Evolutionary conservation across 768 basidiomycete species (phyloP).

Genomic region (Pleurotus eryngii): DNA sequence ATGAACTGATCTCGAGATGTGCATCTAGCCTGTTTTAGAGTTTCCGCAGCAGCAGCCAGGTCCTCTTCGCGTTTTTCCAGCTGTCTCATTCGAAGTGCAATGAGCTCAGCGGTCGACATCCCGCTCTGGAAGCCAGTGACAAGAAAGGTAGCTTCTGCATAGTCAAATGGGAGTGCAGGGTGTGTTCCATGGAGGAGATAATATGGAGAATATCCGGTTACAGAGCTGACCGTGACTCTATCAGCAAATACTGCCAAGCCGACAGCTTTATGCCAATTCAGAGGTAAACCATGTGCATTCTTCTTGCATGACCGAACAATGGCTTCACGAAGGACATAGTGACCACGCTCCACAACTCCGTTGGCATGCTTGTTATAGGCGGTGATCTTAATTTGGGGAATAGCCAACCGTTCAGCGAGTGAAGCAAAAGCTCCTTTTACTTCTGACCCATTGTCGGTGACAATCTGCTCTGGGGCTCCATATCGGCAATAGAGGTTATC

Average conservation of each 20-base stretch:
- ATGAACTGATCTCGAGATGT: too few relatives aligned
- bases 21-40: too few relatives aligned
- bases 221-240: constrained; percentile 14
- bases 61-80: constrained; percentile 18
- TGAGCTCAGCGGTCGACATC: constrained; percentile 15
- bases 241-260: constrained; percentile 15
- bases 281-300: neutral
- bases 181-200: constrained; percentile 23
- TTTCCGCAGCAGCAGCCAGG: constrained; percentile 13
- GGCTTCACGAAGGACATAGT: constrained; percentile 27
- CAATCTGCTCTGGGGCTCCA: constrained; percentile 20
- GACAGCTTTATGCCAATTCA: neutral
- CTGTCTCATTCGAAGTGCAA: constrained; percentile 21
- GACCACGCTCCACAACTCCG: constrained; percentile 32
- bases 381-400: constrained; percentile 26
- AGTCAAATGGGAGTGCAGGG: constrained; percentile 27
- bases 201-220: constrained; percentile 20
- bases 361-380: constrained; percentile 33
- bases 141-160: constrained; percentile 28
- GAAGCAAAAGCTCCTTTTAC: constrained; percentile 16
- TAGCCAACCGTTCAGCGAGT: constrained; percentile 2
- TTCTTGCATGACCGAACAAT: constrained; percentile 14
- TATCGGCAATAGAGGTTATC: constrained; percentile 30
- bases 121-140: constrained; percentile 13
- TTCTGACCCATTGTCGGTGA: constrained; percentile 28